These are phyloP conservation scores for Amesomyces nigricolor DNA, from an alignment of 2,329 filamentous ascomycete species.

Conservation along the genomic window DNA sequence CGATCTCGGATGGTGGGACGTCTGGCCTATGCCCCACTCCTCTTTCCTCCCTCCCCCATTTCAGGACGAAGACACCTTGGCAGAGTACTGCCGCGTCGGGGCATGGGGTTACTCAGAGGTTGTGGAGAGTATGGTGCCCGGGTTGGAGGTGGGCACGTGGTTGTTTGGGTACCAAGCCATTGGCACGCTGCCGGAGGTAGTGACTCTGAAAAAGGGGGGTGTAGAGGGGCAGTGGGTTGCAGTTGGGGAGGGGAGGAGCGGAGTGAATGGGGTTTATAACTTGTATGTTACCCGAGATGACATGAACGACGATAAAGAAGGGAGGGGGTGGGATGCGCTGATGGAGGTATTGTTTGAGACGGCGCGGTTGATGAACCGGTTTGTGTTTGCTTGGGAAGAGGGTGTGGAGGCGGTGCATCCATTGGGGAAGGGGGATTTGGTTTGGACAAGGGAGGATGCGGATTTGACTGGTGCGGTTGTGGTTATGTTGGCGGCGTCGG, in stretches of 20 bases:
- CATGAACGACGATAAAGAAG: too few relatives aligned
- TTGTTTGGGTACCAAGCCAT: conserved; percentile 2
- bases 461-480: conserved; percentile 11
- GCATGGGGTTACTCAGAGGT: conserved; percentile 18
- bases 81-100: conserved; percentile 12
- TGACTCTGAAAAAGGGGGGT: conserved; percentile 5
- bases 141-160: conserved; percentile 3
- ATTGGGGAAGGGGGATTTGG: background rate
- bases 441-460: conserved; percentile 12
- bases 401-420: conserved; percentile 4
- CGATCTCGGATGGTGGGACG: conserved; percentile 8
- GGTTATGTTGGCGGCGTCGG: conserved; percentile 14
- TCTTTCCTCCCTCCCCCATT: conserved; percentile 3
- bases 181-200: too few relatives aligned
- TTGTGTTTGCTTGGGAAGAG: conserved; percentile 10
- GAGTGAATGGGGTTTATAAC: conserved; percentile 12
- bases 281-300: conserved; percentile 1
- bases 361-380: conserved; percentile 12
- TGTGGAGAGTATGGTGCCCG: conserved; percentile 5
- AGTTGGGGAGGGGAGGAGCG: background rate
- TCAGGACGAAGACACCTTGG: background rate
- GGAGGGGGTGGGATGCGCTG: conserved; percentile 8
- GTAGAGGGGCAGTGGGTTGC: conserved; percentile 1
- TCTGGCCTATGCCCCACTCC: conserved; percentile 4
- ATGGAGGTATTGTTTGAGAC: conserved; percentile 12